phyloP scores from a whole-genome alignment of 495 filamentous ascomycete genomes.

The Tuber magnatum region DNA sequence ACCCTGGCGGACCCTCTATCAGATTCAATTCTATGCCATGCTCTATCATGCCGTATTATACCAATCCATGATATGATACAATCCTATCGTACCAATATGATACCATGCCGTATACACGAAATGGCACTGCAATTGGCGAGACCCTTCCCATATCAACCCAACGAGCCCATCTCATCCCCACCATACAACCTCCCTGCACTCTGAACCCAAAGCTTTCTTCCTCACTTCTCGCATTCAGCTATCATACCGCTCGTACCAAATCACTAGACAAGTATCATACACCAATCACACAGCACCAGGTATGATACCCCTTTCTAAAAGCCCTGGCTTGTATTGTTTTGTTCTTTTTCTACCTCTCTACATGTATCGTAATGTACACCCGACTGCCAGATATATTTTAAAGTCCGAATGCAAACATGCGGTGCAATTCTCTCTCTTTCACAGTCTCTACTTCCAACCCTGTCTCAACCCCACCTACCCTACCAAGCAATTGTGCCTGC shows the following conservation, averaged over 20 bases:
- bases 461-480: not conserved
- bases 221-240: not conserved
- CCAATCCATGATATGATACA: too few relatives aligned
- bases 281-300: not conserved
- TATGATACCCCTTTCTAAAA: not conserved
- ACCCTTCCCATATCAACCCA: not conserved
- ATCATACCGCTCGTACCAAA: not conserved
- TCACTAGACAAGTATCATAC: not conserved
- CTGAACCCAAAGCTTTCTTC: not conserved
- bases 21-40: not conserved
- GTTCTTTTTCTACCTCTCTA: not conserved
- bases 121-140: not conserved
- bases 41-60: too few relatives aligned
- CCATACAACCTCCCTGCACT: not conserved
- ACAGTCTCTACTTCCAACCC: not conserved
- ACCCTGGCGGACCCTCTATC: not conserved
- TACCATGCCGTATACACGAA: too few relatives aligned
- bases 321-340: not conserved
- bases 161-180: not conserved
- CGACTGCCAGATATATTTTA: not conserved
- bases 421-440: not conserved
- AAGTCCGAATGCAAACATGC: not conserved
- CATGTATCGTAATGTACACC: not conserved
- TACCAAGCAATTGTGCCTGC: not conserved
- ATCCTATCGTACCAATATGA: too few relatives aligned